These are phyloP conservation scores for Cyclanthera cordifolia DNA, from an alignment of 306 rosid species.

Conservation along the genomic window DNA sequence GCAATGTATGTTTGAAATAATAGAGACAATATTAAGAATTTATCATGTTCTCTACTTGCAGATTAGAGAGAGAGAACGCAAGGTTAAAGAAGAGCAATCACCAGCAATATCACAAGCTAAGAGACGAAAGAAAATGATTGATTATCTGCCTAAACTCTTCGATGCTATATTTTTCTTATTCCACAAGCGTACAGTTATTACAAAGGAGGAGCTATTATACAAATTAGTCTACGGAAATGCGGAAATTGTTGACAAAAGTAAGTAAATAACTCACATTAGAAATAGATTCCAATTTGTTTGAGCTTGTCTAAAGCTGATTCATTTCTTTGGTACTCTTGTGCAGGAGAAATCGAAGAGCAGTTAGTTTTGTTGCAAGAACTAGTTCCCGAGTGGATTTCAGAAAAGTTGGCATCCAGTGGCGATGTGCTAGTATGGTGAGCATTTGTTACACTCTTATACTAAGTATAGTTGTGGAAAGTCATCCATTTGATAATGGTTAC, in stretches of 20 bases:
- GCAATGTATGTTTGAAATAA: background rate
- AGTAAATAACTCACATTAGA: constrained; percentile 11
- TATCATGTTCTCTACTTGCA: constrained; percentile 18
- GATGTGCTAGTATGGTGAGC: constrained; percentile 51
- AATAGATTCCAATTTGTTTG: background rate
- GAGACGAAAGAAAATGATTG: constrained; percentile 48
- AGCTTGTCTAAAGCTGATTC: constrained; percentile 15
- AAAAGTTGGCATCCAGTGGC: constrained; percentile 43
- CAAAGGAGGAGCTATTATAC: constrained; percentile 61
- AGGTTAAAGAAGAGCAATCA: constrained; percentile 47
- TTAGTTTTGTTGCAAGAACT: constrained; percentile 48
- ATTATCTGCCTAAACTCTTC: constrained; percentile 68
- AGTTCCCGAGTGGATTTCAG: constrained; percentile 79
- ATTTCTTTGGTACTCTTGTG: constrained; percentile 12
- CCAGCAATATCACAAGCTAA: constrained; percentile 68
- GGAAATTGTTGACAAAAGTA: constrained; percentile 56
- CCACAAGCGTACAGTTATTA: constrained; percentile 43
- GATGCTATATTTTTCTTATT: constrained; percentile 49
- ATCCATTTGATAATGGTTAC: background rate
- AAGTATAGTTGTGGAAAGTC: background rate
- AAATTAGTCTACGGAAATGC: constrained; percentile 40
- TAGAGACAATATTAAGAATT: background rate
- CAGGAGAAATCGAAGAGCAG: constrained; percentile 73
- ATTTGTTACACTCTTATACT: background rate
- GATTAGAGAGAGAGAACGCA: constrained; percentile 65